Conservation (phyloP, 495 filamentous ascomycete species). For the Penicillium flavigenum region DNA sequence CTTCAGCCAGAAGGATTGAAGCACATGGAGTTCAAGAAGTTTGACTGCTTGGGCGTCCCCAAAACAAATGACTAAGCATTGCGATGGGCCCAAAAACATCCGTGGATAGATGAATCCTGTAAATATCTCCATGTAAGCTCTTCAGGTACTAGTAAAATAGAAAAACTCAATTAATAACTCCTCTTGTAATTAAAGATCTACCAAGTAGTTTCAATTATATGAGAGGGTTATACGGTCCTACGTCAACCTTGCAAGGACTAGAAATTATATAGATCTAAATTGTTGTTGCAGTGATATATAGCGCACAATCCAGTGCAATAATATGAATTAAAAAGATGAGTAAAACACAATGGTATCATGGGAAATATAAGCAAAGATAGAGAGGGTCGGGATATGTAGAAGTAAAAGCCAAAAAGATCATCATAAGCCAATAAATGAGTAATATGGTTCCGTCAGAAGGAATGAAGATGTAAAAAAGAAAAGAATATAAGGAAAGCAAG, state of each 20-base stretch:
- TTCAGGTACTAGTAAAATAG: background rate
- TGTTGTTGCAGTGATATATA: background rate
- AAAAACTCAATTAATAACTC: background rate
- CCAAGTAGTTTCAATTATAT: background rate
- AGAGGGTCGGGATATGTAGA: conserved; percentile 8
- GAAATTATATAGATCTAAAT: background rate
- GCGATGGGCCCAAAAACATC: background rate
- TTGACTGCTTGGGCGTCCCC: background rate
- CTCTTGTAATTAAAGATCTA: background rate
- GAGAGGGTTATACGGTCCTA: background rate
- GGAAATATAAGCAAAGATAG: conserved; percentile 13
- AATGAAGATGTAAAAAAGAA: conserved; percentile 3
- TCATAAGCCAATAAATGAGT: background rate
- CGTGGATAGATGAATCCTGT: background rate
- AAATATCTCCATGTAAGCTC: background rate
- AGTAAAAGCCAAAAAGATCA: conserved; percentile 5
- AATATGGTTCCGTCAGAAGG: background rate
- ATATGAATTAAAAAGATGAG: background rate
- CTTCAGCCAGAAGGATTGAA: background rate
- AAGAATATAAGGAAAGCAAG: conserved; percentile 3
- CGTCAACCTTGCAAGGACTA: background rate
- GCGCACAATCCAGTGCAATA: background rate
- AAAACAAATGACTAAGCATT: conserved; percentile 22
- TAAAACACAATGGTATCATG: conserved; percentile 36
- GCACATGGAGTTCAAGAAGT: conserved; percentile 1